These are phyloP conservation scores for Rhinocladiella similis DNA, from an alignment of 2,329 filamentous ascomycete genomes.

Conservation along the genomic window DNA sequence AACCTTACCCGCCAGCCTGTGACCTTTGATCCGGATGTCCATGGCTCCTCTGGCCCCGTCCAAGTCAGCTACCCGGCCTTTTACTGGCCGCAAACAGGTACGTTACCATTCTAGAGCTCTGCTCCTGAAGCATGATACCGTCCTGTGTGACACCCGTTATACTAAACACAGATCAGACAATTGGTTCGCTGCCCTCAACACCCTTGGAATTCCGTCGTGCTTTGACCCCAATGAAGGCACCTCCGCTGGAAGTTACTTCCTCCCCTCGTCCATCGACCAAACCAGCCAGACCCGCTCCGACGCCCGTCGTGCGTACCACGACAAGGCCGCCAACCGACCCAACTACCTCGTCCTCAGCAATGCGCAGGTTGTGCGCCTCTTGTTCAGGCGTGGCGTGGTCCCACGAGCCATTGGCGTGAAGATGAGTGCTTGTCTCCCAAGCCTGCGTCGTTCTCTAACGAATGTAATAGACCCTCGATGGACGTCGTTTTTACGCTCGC, in stretches of 20 bases:
- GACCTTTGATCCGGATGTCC: slow-evolving; percentile 40
- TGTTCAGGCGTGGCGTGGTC: slow-evolving; percentile 27
- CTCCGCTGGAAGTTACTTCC: slow-evolving; percentile 40
- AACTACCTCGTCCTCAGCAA: slow-evolving; percentile 39
- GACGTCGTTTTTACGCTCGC: slow-evolving; percentile 31
- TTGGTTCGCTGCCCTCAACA: slow-evolving; percentile 39
- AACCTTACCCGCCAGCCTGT: slow-evolving; percentile 39
- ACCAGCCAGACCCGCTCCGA: slow-evolving; percentile 41
- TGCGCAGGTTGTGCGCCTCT: slow-evolving; percentile 34
- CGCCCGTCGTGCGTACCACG: slow-evolving; percentile 42
- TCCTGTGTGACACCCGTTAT: neutral
- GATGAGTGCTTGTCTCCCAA: slow-evolving; percentile 1
- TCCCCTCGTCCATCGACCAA: slow-evolving; percentile 39
- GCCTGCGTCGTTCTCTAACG: neutral
- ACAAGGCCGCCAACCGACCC: slow-evolving; percentile 34
- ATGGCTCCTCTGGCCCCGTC: slow-evolving; percentile 51
- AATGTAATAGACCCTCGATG: neutral
- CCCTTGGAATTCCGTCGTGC: slow-evolving; percentile 38
- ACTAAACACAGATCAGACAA: slow-evolving; percentile 22
- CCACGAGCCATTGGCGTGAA: slow-evolving; percentile 15
- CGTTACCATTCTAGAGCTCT: neutral
- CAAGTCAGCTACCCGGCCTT: slow-evolving; percentile 49
- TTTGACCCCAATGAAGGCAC: slow-evolving; percentile 40
- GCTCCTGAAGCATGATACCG: neutral
- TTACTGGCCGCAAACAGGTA: slow-evolving; percentile 37